Conservation (phyloP, 176 grass and related monocot species). For the Eragrostis nindensis region DNA sequence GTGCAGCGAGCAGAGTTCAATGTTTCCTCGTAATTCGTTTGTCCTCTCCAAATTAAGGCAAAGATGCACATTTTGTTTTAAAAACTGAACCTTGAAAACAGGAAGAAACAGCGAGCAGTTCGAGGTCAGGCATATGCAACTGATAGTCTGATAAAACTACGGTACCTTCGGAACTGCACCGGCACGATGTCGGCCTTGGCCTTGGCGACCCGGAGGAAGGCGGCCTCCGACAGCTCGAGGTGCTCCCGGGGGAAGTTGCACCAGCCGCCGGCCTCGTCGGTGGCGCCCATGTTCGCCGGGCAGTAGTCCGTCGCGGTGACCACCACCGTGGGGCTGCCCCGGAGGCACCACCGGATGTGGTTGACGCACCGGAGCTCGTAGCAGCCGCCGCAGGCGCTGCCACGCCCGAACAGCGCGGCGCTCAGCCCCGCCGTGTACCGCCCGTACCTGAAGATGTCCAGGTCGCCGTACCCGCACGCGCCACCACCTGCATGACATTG, state of each 20-base stretch:
- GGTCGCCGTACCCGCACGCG: conserved; percentile 86
- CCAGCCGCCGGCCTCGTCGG: conserved; percentile 83
- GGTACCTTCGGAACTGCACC: conserved; percentile 87
- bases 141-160: neutral
- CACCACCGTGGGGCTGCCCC: conserved; percentile 74
- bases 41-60: neutral
- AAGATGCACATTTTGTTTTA: neutral
- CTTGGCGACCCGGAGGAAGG: conserved; percentile 80
- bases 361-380: conserved; percentile 92
- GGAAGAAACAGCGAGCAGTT: neutral
- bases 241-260: conserved; percentile 97
- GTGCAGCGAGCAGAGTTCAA: neutral
- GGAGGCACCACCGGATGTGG: conserved; percentile 87
- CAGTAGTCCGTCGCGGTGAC: conserved; percentile 93
- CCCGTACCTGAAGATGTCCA: conserved; percentile 78
- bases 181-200: conserved; percentile 73
- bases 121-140: conserved; percentile 11
- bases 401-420: conserved; percentile 69
- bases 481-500: conserved; percentile 58
- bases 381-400: conserved; percentile 76
- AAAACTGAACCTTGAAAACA: neutral
- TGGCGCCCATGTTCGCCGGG: conserved; percentile 67
- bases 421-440: conserved; percentile 71
- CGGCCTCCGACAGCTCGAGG: conserved; percentile 87
- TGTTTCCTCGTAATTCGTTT: neutral